Conservation (phyloP, 805 yeast species). For the Vanderwaltozyma polyspora region DNA sequence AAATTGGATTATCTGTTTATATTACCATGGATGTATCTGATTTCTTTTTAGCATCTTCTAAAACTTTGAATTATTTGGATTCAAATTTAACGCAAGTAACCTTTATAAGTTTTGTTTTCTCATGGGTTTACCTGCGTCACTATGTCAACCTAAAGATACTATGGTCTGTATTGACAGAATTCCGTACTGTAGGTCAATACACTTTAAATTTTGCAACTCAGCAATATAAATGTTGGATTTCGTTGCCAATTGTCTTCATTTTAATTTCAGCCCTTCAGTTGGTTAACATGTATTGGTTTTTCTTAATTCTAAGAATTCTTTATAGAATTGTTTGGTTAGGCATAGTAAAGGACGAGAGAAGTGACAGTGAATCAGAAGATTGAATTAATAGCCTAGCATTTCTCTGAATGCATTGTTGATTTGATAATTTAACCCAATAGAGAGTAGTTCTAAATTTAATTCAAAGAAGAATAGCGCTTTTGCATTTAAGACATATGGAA, state of each 20-base stretch:
- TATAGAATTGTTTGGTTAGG: conserved; percentile 53
- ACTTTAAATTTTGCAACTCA: conserved; percentile 75
- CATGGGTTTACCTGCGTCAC: conserved; percentile 88
- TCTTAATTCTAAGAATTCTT: conserved; percentile 66
- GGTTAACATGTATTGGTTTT: conserved; percentile 82
- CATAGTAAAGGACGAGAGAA: conserved; percentile 67
- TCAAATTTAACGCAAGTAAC: conserved; percentile 51
- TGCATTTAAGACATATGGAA: too few relatives aligned
- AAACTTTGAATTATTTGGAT: conserved; percentile 78
- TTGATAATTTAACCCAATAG: too few relatives aligned
- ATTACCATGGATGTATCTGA: conserved; percentile 96
- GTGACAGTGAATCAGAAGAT: conserved; percentile 65
- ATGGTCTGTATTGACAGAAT: conserved; percentile 79
- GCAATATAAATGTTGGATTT: conserved; percentile 93
- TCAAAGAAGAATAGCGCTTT: too few relatives aligned
- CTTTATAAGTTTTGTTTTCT: conserved; percentile 52
- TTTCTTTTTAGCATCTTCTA: conserved; percentile 73
- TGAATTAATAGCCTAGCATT: conserved; percentile 1
- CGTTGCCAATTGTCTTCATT: conserved; percentile 78
- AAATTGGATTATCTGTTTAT: conserved; percentile 87
- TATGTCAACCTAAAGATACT: conserved; percentile 69
- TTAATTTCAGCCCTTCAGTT: conserved; percentile 72
- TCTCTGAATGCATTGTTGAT: conserved; percentile 1
- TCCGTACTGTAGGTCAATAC: conserved; percentile 73
- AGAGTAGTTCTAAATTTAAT: too few relatives aligned